These are phyloP conservation scores for Pulicaria dysenterica DNA, from an alignment of 129 eudicot genomes.

Conservation along the genomic window DNA sequence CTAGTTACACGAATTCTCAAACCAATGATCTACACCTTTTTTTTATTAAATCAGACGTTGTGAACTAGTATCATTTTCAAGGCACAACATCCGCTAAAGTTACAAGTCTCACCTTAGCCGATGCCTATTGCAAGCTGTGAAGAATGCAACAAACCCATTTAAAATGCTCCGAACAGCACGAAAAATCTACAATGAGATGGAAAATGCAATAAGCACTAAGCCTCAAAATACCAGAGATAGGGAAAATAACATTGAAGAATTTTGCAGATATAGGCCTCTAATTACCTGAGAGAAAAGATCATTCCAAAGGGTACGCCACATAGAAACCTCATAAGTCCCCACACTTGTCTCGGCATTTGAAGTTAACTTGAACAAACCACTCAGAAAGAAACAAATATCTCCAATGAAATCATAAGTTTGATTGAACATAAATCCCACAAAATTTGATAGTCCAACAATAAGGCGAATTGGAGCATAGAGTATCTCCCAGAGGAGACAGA, in stretches of 20 bases:
- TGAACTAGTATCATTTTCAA: too few species aligned
- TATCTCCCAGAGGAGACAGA: constrained; percentile 62
- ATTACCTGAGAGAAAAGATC: constrained; percentile 86
- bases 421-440: constrained; percentile 45
- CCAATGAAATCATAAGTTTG: constrained; percentile 45
- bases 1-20: too few species aligned
- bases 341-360: constrained; percentile 62
- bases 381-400: constrained; percentile 48
- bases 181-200: constrained; percentile 54
- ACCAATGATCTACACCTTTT: too few species aligned
- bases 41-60: too few species aligned
- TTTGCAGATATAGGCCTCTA: neutral
- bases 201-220: constrained; percentile 5
- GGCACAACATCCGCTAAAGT: neutral
- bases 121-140: constrained; percentile 89
- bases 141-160: constrained; percentile 86
- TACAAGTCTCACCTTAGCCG: constrained; percentile 64
- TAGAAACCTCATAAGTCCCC: constrained; percentile 60
- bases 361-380: constrained; percentile 54
- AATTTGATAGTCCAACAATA: constrained; percentile 51
- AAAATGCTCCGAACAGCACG: constrained; percentile 83
- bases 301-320: constrained; percentile 87
- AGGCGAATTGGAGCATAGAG: constrained; percentile 73
- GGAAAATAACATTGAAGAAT: neutral
- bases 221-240: neutral